These are phyloP conservation scores for Musa beccarii DNA, from an alignment of 176 grass and related monocot genomes.

Conservation along the genomic window DNA sequence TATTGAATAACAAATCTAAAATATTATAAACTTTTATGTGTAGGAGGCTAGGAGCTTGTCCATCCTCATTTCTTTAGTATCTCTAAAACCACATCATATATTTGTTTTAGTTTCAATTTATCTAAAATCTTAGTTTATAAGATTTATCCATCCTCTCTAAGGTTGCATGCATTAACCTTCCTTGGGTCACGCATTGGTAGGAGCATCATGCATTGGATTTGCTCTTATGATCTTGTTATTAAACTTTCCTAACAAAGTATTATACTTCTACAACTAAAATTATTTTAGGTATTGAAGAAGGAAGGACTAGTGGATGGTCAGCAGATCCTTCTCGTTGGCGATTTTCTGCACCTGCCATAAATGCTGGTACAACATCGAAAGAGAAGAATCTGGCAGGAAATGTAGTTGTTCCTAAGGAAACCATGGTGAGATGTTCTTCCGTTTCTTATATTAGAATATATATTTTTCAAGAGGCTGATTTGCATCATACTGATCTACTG, in stretches of 20 bases:
- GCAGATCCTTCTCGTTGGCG: conserved; percentile 8
- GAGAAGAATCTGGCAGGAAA: conserved; percentile 10
- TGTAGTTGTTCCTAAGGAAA: conserved; percentile 3
- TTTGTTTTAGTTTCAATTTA: no score
- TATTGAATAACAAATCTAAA: no score
- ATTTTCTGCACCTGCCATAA: conserved; percentile 3
- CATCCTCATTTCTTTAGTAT: no score
- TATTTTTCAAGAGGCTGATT: background rate
- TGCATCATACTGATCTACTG: background rate
- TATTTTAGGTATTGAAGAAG: conserved; percentile 14
- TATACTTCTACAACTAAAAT: background rate
- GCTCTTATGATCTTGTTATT: background rate
- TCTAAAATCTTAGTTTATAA: no score
- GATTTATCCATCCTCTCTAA: no score
- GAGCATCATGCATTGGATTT: no score
- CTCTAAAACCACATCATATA: no score
- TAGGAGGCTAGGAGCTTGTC: no score
- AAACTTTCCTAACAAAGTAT: background rate
- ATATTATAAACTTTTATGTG: no score
- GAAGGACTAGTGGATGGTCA: conserved; percentile 15
- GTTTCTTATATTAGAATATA: no score
- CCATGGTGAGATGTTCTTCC: conserved; percentile 4
- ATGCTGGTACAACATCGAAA: conserved; percentile 7
- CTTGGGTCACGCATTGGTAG: no score
- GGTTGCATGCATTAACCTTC: no score